Base-by-base conservation (phyloP, 2,329 filamentous ascomycete genomes). In the Monilinia fructicola region DNA sequence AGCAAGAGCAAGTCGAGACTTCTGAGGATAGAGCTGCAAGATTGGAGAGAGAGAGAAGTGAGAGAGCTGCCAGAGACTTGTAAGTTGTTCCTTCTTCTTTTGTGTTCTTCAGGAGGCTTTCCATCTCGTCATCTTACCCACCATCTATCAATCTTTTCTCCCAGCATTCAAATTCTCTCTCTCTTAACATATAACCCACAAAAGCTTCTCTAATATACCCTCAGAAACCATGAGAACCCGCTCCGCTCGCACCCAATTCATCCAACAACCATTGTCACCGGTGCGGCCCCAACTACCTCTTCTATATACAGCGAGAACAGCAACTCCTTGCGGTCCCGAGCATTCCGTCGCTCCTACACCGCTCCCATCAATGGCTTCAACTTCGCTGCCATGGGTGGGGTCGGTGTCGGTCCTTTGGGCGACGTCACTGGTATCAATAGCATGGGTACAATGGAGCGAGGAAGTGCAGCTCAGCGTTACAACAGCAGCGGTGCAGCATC, bases 151-250 rank as follows among this genome's bases (percentile, higher is more conserved):
- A 7, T 9, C 12, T 4, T 14, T 18, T 7, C 4, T 9, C 14
- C 4, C 23, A 23, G 6, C 12, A 16, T 23, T 3, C n/a, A 2
- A 0, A 3, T 12, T 0, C 16, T 21, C 23, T 11, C 53, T 23
- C 10, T 14, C 11, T 6, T 23, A 50, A 14, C 1, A 50, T 28
- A 56, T 2, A 40, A 12, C 9, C 16, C 54, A 5, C 12, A 26
- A 28, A 18, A 23, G 23, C 38, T 4, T 14, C 21, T 21, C 31
- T 11, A 2, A 12, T 11, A 1, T 0, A 2, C 14, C 10, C 11
- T 18, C 12, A 60, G 56, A 7, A 28, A 18, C 14, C 56, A 60
- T 28, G 56, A 60, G 35, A 60, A 60, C 2, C 58, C 58, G 26
- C 44, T 60, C 1, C 14, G 31, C 7, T 60, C 58, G 0, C 58